Conservation (phyloP, 2,329 filamentous ascomycete species). For the Exutisphaerella laricina region DNA sequence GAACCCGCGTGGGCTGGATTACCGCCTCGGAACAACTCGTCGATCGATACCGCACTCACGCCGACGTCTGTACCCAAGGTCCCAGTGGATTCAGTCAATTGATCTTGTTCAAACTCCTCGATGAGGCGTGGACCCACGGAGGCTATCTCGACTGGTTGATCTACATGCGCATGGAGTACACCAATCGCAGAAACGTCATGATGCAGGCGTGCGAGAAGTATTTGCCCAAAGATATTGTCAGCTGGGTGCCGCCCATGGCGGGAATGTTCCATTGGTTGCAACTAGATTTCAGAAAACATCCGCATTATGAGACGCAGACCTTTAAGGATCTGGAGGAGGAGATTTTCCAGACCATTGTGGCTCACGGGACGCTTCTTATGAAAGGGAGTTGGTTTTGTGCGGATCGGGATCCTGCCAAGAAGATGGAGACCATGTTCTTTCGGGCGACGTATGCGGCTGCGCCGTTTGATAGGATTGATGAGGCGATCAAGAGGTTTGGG, state of each 20-base stretch:
- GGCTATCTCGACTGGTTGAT: constrained; percentile 90
- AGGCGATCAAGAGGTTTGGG: constrained; percentile 60
- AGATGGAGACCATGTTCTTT: constrained; percentile 66
- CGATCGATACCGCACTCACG: constrained; percentile 74
- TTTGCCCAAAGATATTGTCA: constrained; percentile 67
- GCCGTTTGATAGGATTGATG: constrained; percentile 46
- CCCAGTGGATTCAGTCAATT: constrained; percentile 81
- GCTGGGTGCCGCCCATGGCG: constrained; percentile 72
- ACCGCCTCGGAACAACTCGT: constrained; percentile 80
- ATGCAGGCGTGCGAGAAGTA: constrained; percentile 73
- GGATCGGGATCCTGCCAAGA: constrained; percentile 53
- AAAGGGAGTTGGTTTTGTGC: constrained; percentile 89
- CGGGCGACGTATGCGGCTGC: constrained; percentile 85
- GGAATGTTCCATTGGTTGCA: constrained; percentile 93
- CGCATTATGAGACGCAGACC: constrained; percentile 47
- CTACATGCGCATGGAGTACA: constrained; percentile 74
- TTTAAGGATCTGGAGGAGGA: constrained; percentile 71
- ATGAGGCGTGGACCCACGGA: constrained; percentile 88
- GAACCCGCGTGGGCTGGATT: constrained; percentile 85
- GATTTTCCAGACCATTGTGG: constrained; percentile 73
- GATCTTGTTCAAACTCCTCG: constrained; percentile 79
- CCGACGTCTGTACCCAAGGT: constrained; percentile 78
- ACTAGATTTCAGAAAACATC: constrained; percentile 62
- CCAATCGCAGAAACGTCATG: constrained; percentile 68
- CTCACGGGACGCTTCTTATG: constrained; percentile 71